These are phyloP conservation scores for Apiospora hydei DNA, from an alignment of 2,329 filamentous ascomycete genomes.

Conservation along the genomic window DNA sequence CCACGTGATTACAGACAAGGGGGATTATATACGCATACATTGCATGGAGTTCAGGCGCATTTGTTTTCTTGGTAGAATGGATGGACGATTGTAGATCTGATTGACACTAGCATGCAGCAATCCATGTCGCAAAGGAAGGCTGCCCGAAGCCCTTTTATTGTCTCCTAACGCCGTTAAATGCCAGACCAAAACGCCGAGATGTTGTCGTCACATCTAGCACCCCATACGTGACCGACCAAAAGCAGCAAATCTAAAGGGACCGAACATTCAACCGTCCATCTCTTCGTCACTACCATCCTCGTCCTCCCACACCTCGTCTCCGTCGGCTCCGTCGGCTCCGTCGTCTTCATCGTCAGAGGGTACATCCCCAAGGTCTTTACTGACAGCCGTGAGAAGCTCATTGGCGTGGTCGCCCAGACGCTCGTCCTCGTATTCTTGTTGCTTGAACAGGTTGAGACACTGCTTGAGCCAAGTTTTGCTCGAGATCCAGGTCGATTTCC, in stretches of 20 bases:
- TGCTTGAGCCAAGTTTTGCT: conserved; percentile 85
- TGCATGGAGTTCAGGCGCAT: conserved; percentile 27
- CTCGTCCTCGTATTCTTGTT: conserved; percentile 86
- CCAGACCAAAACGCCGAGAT: conserved; percentile 21
- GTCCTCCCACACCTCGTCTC: conserved; percentile 53
- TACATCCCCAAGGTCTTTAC: conserved; percentile 68
- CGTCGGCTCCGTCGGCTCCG: conserved; percentile 60
- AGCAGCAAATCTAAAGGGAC: conserved; percentile 8
- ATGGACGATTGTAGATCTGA: conserved; percentile 11
- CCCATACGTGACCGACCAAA: background rate
- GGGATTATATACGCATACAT: conserved; percentile 23
- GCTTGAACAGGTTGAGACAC: conserved; percentile 78
- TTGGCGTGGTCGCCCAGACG: conserved; percentile 76
- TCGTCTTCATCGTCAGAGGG: conserved; percentile 62
- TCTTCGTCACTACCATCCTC: conserved; percentile 61
- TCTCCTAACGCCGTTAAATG: conserved; percentile 25
- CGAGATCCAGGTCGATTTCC: conserved; percentile 71
- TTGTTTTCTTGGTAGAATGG: background rate
- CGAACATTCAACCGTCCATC: conserved; percentile 56
- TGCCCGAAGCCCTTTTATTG: conserved; percentile 20
- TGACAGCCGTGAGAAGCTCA: conserved; percentile 72
- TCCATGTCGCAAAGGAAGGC: background rate
- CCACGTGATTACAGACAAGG: conserved; percentile 49
- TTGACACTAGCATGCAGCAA: conserved; percentile 13
- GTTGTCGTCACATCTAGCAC: conserved; percentile 18